Base-by-base conservation (phyloP, 495 filamentous ascomycete genomes). In the Aspergillus sclerotioniger region DNA sequence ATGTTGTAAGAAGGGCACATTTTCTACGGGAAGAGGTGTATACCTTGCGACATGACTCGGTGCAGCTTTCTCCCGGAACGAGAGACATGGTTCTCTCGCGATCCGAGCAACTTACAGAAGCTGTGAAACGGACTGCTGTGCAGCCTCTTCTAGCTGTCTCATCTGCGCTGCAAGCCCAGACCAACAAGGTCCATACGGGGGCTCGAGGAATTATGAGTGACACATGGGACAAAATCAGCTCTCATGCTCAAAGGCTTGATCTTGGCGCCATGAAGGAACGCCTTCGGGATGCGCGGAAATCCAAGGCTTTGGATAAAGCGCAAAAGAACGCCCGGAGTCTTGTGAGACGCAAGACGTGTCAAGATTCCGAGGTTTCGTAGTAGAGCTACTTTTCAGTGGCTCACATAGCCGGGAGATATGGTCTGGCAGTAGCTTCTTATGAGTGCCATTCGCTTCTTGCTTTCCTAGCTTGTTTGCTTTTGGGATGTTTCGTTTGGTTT, bases 1-100 rank as follows among this genome's bases (percentile, higher is more conserved):
- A 83, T 58, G 76, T 78, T 32, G 72, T 75, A 45, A 77, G 70
- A 56, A 73, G 67, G 51, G 70, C 76, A 9, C 73, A 78, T 56
- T 54, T 68, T 32, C 39, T 78, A 21, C 70, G 68, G 41, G 57
- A 62, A 25, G 62, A 78, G 53, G 71, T 66, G 17, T 67, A 74
- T 20, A 41, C 54, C 28, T 53, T 77, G 28, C 62, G 65, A 17
- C 62, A 56, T 25, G 67, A 71, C 17, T 62, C 67, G 13, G 35
- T 69, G 16, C 57, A 62, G 19, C 35, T 66, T 28, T 54, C 62
- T 0, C 32, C 48, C 28, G 65, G 51, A 7, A 62, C 68, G 3
- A 62, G 60, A 31, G 65, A 78, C 6, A 54, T 25, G 15, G 64
- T 78, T 20, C 20, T 77, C 8, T 65, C 71, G 15, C 64, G 62